Base-by-base conservation (phyloP, 192 early-diverging fungal genomes). In the Spizellomyces punctatus region DNA sequence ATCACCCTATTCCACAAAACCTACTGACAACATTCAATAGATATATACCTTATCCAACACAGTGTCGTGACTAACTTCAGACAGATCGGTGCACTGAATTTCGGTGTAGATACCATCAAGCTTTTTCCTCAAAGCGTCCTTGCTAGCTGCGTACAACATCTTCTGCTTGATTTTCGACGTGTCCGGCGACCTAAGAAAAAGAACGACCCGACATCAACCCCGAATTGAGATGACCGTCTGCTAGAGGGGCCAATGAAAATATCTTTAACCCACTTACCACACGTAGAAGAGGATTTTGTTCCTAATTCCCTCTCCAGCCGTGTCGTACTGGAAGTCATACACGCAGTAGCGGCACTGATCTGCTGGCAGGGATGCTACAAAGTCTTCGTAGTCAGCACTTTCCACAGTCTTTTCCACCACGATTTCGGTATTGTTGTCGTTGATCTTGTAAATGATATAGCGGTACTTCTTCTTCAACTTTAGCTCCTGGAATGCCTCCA, bases 71-170 rank as follows among this genome's bases (percentile, higher is more conserved):
- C 78, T 73, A 64, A 93, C 86, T 74, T 95, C 93, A 46, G 86
- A 84, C 42, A 70, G 46, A 67, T 95, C 95, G 64, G 94, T 98
- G 70, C 89, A 91, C 83, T 98, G 95, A 67, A 96, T 76, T 64
- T 94, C 92, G 47, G 78, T 74, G 62, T 78, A 85, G 65, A 95
- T 68, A 56, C 93, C 95, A 46, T 86, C 83, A 27, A 95, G 86
- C 67, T 80, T 78, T 75, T 82, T 88, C 75, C 89, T 86, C 48
- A 98, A 74, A 58, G 85, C 90, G 50, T 91, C 88, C 81, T 94
- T 96, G 81, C 84, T 88, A 44, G 91, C 87, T 27, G 95, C 87
- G 82, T 96, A 96, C 72, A 95, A 56, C 95, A 98, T 98, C 88
- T 95, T 95, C 75, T 81, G 63, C 76, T 85, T 88, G 67, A 96